Evolutionary conservation across 1,284 basidiomycete genomes (phyloP).

Genomic region (Marasmius tenuissimus): DNA sequence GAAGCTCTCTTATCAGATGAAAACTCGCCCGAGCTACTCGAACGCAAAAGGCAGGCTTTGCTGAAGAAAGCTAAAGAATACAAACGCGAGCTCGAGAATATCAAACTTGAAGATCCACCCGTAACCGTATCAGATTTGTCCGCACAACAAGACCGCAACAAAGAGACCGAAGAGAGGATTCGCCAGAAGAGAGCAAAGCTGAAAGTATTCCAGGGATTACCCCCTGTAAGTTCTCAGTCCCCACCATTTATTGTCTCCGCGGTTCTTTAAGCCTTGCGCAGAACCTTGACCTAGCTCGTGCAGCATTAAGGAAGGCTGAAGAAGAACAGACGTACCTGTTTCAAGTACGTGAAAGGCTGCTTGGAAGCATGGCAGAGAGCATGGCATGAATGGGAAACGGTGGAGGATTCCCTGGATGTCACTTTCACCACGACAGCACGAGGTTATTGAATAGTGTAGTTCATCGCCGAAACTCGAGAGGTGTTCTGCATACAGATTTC

Average conservation of each 20-base stretch:
- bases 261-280: not conserved
- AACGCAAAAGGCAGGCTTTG: not conserved
- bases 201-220: not conserved
- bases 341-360: not conserved
- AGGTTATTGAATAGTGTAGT: no score
- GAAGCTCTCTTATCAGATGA: not conserved
- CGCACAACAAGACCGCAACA: not conserved
- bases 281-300: not conserved
- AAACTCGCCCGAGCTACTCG: not conserved
- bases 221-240: not conserved
- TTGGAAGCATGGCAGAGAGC: not conserved
- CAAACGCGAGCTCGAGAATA: not conserved
- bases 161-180: not conserved
- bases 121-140: not conserved
- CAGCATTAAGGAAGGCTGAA: not conserved
- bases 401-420: not conserved
- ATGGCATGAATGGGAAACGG: not conserved
- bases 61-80: conserved; percentile 2
- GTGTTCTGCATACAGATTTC: not conserved
- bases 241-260: not conserved
- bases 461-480: no score
- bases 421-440: no score
- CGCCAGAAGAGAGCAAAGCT: not conserved
- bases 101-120: not conserved
- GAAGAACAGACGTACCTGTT: not conserved